These are phyloP conservation scores for Pythium guiyangense DNA, from an alignment of 352 stramenopile species.

Conservation along the genomic window DNA sequence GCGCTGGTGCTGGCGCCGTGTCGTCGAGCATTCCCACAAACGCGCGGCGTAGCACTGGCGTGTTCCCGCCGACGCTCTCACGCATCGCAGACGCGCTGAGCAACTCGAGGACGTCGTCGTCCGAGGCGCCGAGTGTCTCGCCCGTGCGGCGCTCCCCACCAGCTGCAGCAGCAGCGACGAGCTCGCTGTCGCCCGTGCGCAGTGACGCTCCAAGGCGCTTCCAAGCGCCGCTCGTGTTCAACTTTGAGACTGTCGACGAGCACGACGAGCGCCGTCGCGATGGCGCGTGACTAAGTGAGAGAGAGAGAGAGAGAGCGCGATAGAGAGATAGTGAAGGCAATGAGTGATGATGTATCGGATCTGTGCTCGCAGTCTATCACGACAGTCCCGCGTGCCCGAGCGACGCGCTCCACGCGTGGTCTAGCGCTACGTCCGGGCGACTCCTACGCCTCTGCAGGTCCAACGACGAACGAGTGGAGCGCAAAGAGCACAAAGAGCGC, in stretches of 20 bases:
- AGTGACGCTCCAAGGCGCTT: neutral
- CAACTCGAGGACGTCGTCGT: neutral
- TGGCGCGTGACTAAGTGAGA: conserved; percentile 1
- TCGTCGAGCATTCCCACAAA: neutral
- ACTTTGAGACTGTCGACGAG: conserved; percentile 40
- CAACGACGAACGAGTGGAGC: conserved; percentile 94
- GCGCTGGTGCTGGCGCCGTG: no score
- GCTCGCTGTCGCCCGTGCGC: neutral
- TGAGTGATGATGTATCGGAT: no score
- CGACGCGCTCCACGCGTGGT: no score
- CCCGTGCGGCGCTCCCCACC: neutral
- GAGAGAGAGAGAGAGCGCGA: conserved; percentile 1
- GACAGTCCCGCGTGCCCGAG: no score
- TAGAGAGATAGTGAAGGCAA: neutral
- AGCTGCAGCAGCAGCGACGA: neutral
- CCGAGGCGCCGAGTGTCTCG: neutral
- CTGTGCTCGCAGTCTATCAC: neutral
- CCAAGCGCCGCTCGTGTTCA: conserved; percentile 28
- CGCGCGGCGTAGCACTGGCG: neutral
- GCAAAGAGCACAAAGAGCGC: conserved; percentile 97
- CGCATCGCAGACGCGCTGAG: neutral
- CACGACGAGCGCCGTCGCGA: conserved; percentile 6
- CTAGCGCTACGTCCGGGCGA: no score
- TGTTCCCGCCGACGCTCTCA: neutral
- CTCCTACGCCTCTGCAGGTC: conserved; percentile 29